Evolutionary conservation across 192 early-diverging fungal species (phyloP), one percentile per base, ranked within the genome.

Genomic region (Backusella tuberculispora): DNA sequence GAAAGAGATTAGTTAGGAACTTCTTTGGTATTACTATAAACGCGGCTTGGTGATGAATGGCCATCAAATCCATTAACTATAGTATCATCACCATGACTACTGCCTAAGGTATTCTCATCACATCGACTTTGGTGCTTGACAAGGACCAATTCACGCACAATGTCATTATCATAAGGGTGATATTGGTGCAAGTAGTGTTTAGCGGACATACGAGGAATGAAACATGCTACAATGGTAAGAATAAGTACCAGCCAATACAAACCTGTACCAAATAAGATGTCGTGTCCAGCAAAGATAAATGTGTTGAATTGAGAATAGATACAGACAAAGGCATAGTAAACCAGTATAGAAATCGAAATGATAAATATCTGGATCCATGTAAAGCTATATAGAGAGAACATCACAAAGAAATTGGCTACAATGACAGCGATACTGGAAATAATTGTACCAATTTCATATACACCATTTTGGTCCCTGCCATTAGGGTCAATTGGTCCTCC

Each of bases 371-470:
- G 86, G 60, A 96, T 81, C 89, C 91, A 93, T 0, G 91, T 92
- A 90, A 92, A 96, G 26, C 87, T 87, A 71, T 86, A 85, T 79
- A 89, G 88, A 74, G 91, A 95, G 69, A 95, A 76, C 14, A 87
- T 89, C 45, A 95, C 90, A 82, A 92, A 95, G 68, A 93, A 65
- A 81, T 98, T 98, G 26, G 90, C 92, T 15, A 90, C 88, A 46
- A 92, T 80, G 6, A 96, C 87, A 7, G 90, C 86, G 60, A 87
- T 83, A 46, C 94, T 90, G 5, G 94, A 88, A 9, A 94, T 88
- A 2, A 91, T 74, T 0, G 93, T 91, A 53, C 94, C 93, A 13
- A 96, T 63, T 53, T 90, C 87, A 71, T 89, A 86, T 15, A 92
- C 80, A 21, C 91, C 91, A 71, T 88, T 88, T 13, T 78, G 80